Conservation (phyloP, 2,329 filamentous ascomycete genomes). For the Hymenoscyphus fraxineus region DNA sequence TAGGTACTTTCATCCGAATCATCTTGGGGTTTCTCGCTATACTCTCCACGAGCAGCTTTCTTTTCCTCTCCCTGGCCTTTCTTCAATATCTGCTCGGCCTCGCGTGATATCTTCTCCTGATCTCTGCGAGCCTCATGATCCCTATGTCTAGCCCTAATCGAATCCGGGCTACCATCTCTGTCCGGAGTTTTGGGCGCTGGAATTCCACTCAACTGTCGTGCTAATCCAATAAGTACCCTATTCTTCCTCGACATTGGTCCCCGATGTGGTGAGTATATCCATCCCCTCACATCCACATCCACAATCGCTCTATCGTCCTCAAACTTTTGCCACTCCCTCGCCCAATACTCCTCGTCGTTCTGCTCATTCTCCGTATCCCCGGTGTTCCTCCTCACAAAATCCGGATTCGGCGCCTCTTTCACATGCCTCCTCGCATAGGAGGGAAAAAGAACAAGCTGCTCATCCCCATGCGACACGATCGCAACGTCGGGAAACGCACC, state of each 20-base stretch:
- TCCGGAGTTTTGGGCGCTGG: slow-evolving; percentile 44
- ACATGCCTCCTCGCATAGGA: slow-evolving; percentile 69
- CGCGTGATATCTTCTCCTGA: slow-evolving; percentile 64
- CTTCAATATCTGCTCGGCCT: slow-evolving; percentile 73
- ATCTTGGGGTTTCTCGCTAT: slow-evolving; percentile 61
- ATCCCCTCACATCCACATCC: slow-evolving; percentile 91
- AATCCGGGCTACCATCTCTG: slow-evolving; percentile 31
- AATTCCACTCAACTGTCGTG: slow-evolving; percentile 82
- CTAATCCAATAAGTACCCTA: slow-evolving; percentile 79
- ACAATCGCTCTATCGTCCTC: slow-evolving; percentile 83
- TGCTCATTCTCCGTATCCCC: slow-evolving; percentile 41
- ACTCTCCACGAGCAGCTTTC: slow-evolving; percentile 65
- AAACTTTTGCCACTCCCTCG: slow-evolving; percentile 70
- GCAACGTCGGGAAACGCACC: slow-evolving; percentile 80
- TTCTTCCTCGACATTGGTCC: slow-evolving; percentile 86
- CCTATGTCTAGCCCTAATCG: slow-evolving; percentile 35
- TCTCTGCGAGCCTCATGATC: slow-evolving; percentile 49
- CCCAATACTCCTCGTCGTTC: slow-evolving; percentile 71
- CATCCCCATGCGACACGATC: slow-evolving; percentile 74
- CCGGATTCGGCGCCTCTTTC: slow-evolving; percentile 31
- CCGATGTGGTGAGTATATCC: slow-evolving; percentile 84
- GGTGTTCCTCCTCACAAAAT: slow-evolving; percentile 37
- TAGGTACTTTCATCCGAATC: slow-evolving; percentile 39
- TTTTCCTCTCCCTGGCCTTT: slow-evolving; percentile 69
- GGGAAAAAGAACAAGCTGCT: slow-evolving; percentile 93